Conservation (phyloP, 139 green algal species). For the Parachlorella kessleri region DNA sequence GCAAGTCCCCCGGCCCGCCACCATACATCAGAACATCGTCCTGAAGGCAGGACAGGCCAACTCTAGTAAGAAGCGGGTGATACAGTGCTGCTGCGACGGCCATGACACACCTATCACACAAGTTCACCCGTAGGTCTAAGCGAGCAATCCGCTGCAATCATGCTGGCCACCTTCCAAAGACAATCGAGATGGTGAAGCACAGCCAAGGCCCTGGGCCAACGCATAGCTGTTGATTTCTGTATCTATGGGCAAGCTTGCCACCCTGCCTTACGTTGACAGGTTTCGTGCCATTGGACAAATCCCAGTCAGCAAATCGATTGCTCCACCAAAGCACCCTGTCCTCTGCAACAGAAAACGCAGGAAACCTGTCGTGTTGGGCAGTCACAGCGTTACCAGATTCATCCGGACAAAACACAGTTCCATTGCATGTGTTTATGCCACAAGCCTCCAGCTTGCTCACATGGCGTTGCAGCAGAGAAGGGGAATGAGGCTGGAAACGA, state of each 20-base stretch:
- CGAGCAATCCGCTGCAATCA: not conserved
- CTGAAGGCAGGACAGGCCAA: not conserved
- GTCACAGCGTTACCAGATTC: not conserved
- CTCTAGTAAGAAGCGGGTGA: not conserved
- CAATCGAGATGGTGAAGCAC: not conserved
- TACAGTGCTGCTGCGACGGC: too few relatives aligned
- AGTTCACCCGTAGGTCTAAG: too few relatives aligned
- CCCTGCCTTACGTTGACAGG: not conserved
- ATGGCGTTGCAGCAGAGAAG: not conserved
- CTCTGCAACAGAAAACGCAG: not conserved
- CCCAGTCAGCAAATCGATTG: not conserved
- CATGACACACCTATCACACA: too few relatives aligned
- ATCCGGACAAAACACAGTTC: not conserved
- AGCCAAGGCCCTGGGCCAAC: too few relatives aligned
- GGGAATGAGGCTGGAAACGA: not conserved
- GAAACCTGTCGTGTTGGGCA: not conserved
- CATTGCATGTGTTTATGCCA: not conserved
- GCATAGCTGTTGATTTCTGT: too few relatives aligned
- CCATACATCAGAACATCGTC: not conserved
- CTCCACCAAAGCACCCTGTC: not conserved
- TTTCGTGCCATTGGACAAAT: not conserved
- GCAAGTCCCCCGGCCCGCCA: not conserved
- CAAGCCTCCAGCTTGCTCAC: not conserved
- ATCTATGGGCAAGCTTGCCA: not conserved
- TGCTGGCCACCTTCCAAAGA: not conserved